Evolutionary conservation across 768 basidiomycete genomes (phyloP).

Genomic region (Nidula microcarpa): DNA sequence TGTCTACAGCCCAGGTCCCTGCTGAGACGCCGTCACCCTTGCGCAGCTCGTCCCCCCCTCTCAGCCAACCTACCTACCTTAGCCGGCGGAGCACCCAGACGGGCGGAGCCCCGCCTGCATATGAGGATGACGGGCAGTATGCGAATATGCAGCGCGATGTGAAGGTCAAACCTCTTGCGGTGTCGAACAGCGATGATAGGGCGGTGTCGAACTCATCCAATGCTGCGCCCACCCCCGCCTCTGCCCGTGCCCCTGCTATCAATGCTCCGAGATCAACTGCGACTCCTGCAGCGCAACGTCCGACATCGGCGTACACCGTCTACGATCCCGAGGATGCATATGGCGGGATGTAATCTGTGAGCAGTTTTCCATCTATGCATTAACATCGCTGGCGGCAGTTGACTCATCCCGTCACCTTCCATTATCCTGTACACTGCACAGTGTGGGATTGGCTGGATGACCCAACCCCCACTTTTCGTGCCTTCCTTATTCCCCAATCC

Average conservation of each 20-base stretch:
- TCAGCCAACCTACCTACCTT: neutral
- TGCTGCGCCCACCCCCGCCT: neutral
- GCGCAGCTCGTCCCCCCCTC: constrained; percentile 1
- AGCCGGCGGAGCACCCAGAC: constrained; percentile 10
- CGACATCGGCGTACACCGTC: constrained; percentile 9
- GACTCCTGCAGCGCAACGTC: constrained; percentile 1
- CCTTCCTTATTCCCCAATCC: neutral
- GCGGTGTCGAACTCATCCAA: neutral
- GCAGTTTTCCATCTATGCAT: no score
- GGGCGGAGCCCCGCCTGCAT: constrained; percentile 19
- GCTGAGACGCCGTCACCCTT: neutral
- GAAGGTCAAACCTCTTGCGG: constrained; percentile 6
- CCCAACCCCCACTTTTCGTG: neutral
- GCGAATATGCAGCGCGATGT: constrained; percentile 14
- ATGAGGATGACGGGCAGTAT: constrained; percentile 13
- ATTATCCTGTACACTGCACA: neutral
- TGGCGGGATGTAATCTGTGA: constrained; percentile 20
- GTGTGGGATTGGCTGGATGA: neutral
- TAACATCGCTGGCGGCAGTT: neutral
- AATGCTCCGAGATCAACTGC: neutral
- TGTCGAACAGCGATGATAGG: neutral
- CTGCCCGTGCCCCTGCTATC: neutral
- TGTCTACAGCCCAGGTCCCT: neutral
- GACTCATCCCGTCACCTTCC: neutral
- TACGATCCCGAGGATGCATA: constrained; percentile 17